Base-by-base conservation (phyloP, 805 yeast genomes). In the Danielia oregonensis region DNA sequence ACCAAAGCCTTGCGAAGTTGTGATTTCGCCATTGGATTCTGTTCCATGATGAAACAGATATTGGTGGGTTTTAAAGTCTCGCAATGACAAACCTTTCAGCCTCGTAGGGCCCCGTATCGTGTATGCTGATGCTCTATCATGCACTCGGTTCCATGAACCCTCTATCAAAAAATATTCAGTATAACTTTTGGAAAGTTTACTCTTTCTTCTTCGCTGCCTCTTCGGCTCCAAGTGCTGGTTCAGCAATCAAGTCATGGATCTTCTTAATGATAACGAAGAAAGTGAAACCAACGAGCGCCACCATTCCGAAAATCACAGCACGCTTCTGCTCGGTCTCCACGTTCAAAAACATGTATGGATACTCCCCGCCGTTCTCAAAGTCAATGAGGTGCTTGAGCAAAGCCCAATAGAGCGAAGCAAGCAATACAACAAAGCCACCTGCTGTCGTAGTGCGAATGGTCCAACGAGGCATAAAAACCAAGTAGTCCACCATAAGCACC, bases 331-430 rank as follows among this genome's bases (percentile, higher is more conserved):
- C 70, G 5, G 58, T 62, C 4, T 59, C 65, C 10, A 74, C 81
- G 50, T 81, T 74, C 48, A 82, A 60, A 50, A 82, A 82, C 6
- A 80, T 83, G 50, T 82, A 82, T 0, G 91, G 91, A 45, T 75
- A 82, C 12, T 56, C 61, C 2, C 71, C 79, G 6, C 74, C 74
- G 16, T 42, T 51, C 14, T 63, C 62, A 21, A 70, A 58, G 36
- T 70, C 74, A 16, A 82, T 62, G 39, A 79, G 53, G 6, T 47
- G 31, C 37, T 72, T 69, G 35, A 82, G 59, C 54, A 70, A 68
- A 28, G 57, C 49, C 75, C 83, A 81, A 54, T 82, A 82, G 2
- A 61, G 58, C 0, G 52, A 40, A 1, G 82, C 68, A 13, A 78
- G 51, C 0, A 43, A 22, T 2, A 58, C 39, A 15, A 75, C 62